These are phyloP conservation scores for Neurospora sublineolata DNA, from an alignment of 495 filamentous ascomycete species.

Conservation along the genomic window DNA sequence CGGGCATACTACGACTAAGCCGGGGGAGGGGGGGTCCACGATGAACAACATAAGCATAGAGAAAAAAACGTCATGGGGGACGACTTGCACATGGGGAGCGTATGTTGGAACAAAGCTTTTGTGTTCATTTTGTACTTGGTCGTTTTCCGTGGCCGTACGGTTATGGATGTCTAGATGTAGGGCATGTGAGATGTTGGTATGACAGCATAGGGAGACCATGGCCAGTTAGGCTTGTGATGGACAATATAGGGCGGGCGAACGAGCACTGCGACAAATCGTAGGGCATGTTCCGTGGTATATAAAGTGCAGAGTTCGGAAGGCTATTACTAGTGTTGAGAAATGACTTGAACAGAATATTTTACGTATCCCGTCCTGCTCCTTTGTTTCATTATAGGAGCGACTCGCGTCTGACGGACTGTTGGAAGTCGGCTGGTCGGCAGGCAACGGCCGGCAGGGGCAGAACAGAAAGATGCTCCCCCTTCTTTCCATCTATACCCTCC, in stretches of 20 bases:
- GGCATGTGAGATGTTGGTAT: not conserved
- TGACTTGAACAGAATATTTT: not conserved
- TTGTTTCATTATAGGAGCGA: not conserved
- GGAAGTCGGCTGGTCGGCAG: not conserved
- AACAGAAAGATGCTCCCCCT: not conserved
- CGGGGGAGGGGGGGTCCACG: not conserved
- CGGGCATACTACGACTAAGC: constrained; percentile 9
- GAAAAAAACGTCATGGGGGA: not conserved
- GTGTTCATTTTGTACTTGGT: not conserved
- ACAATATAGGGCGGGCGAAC: not conserved
- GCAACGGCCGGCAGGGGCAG: not conserved
- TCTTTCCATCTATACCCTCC: not conserved
- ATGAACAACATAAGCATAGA: not conserved
- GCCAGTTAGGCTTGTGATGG: not conserved
- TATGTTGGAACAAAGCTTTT: not conserved
- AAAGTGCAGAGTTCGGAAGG: not conserved
- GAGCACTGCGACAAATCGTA: not conserved
- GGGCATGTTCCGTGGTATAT: not conserved
- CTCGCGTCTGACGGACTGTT: not conserved
- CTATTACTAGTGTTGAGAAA: not conserved
- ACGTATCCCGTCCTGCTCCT: not conserved
- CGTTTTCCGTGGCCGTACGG: not conserved
- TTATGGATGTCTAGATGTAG: not conserved
- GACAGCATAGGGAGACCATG: not conserved
- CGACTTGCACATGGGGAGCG: not conserved